Conservation (phyloP, 169 alveolate species). For the Condylostoma magnum region DNA sequence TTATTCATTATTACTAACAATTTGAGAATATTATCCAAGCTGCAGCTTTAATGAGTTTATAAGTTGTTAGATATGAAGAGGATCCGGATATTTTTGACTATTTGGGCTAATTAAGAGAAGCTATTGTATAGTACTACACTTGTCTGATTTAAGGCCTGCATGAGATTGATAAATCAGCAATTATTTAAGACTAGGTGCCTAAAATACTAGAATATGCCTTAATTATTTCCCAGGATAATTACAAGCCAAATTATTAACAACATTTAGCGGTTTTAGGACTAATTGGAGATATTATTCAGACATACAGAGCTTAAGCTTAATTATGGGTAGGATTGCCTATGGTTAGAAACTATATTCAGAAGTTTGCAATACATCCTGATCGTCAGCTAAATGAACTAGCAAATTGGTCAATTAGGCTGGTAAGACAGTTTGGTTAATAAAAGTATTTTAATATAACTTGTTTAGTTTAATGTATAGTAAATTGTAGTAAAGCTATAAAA, state of each 20-base stretch:
- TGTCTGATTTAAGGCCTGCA: not conserved
- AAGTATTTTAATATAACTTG: too few species aligned
- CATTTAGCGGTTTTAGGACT: not conserved
- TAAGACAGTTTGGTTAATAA: too few species aligned
- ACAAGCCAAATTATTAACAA: not conserved
- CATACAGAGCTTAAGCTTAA: too few species aligned
- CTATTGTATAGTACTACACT: constrained; percentile 4
- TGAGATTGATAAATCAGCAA: not conserved
- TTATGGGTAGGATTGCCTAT: too few species aligned
- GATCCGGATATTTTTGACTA: constrained; percentile 6
- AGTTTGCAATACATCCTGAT: too few species aligned
- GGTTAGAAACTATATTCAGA: too few species aligned
- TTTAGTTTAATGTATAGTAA: too few species aligned
- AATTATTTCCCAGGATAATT: not conserved
- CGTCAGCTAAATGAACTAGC: too few species aligned
- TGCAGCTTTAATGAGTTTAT: not conserved
- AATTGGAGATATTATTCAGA: not conserved
- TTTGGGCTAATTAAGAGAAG: constrained; percentile 5
- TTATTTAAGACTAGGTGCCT: not conserved
- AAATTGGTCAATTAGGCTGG: too few species aligned
- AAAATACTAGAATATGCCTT: not conserved
- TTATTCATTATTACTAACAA: not conserved
- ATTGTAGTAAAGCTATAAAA: too few species aligned
- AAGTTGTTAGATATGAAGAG: not conserved
- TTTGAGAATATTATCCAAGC: not conserved